phyloP scores from a whole-genome alignment of 176 grass and related monocot species.

The Carex kokanica region DNA sequence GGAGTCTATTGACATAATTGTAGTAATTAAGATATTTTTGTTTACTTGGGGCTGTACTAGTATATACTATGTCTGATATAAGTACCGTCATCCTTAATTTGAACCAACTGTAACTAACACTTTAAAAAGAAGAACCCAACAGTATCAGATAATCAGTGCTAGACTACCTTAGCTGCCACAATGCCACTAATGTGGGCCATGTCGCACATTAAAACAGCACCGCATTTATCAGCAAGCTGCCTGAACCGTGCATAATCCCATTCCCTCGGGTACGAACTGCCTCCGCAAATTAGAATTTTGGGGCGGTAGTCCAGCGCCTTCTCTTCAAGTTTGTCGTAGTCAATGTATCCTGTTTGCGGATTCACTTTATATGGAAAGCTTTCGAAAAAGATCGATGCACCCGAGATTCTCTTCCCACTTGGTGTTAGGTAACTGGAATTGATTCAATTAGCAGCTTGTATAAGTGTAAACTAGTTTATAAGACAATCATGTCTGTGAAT shows the following conservation, averaged over 20 bases:
- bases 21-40: background rate
- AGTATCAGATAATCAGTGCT: background rate
- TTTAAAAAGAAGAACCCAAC: background rate
- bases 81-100: background rate
- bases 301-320: slow-evolving; percentile 51
- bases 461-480: background rate
- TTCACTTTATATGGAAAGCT: slow-evolving; percentile 63
- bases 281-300: slow-evolving; percentile 54
- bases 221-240: slow-evolving; percentile 51
- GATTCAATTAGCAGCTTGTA: background rate
- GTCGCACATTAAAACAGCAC: slow-evolving; percentile 60
- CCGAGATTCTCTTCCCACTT: slow-evolving; percentile 63
- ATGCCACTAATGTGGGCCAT: slow-evolving; percentile 84
- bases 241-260: slow-evolving; percentile 67
- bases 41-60: background rate
- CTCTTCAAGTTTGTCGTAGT: slow-evolving; percentile 58
- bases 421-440: slow-evolving; percentile 33
- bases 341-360: slow-evolving; percentile 51
- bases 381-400: slow-evolving; percentile 59
- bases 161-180: slow-evolving; percentile 56
- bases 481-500: background rate
- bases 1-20: background rate
- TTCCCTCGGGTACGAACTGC: slow-evolving; percentile 56
- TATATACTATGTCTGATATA: background rate
- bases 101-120: background rate